Conservation (phyloP, 1,284 basidiomycete genomes). For the Phellopilus nigrolimitatus region DNA sequence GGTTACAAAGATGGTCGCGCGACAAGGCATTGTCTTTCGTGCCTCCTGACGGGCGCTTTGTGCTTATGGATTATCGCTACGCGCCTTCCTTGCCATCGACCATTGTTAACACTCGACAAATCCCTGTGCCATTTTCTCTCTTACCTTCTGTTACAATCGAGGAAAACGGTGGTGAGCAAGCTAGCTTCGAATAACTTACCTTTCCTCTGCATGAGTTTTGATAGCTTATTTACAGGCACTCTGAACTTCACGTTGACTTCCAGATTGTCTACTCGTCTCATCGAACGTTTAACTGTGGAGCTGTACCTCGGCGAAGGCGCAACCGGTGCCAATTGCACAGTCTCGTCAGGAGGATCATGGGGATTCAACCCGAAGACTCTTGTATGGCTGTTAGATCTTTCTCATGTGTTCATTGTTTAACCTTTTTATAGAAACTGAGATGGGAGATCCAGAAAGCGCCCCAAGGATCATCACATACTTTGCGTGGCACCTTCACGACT, state of each 20-base stretch:
- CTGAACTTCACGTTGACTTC: slow-evolving; percentile 72
- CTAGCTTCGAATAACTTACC: slow-evolving; percentile 5
- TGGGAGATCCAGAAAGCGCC: slow-evolving; percentile 75
- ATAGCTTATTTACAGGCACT: slow-evolving; percentile 43
- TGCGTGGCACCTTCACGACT: slow-evolving; percentile 75
- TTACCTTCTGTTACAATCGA: slow-evolving; percentile 58
- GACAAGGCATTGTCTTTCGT: slow-evolving; percentile 86
- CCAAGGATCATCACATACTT: slow-evolving; percentile 63
- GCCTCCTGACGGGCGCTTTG: slow-evolving; percentile 91
- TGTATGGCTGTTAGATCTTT: slow-evolving; percentile 34
- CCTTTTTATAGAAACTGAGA: slow-evolving; percentile 47
- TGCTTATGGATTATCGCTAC: slow-evolving; percentile 82
- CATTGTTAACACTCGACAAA: slow-evolving; percentile 32
- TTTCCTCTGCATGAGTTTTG: too few relatives aligned
- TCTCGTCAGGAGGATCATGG: slow-evolving; percentile 71
- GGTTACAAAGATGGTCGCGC: slow-evolving; percentile 76
- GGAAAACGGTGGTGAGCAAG: slow-evolving; percentile 58
- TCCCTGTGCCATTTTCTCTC: slow-evolving; percentile 62
- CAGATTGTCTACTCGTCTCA: slow-evolving; percentile 54
- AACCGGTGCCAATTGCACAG: slow-evolving; percentile 58
- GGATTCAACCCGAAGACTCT: slow-evolving; percentile 67
- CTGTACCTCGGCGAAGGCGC: slow-evolving; percentile 72
- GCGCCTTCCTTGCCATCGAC: slow-evolving; percentile 34
- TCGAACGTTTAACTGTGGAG: slow-evolving; percentile 70
- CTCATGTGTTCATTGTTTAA: background rate